Conservation (phyloP, 352 stramenopile genomes). For the Pilasporangium apinafurcum region DNA sequence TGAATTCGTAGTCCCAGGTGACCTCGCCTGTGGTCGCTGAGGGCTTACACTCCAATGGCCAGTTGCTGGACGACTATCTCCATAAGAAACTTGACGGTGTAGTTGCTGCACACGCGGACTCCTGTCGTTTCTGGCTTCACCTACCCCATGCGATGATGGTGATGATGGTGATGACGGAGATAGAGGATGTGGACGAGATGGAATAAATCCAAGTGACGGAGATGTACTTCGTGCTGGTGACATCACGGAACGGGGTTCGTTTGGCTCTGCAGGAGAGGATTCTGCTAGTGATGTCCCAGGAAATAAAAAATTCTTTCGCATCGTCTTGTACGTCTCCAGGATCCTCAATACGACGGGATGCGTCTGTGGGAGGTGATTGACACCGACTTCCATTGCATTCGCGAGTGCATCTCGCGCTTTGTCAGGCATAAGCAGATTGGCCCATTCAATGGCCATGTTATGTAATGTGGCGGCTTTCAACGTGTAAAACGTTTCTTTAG, state of each 20-base stretch:
- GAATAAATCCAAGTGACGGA: no score
- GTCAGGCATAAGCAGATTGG: conserved; percentile 53
- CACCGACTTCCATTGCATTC: conserved; percentile 55
- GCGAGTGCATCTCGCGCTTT: conserved; percentile 49
- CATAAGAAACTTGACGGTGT: conserved; percentile 1
- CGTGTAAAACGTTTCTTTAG: conserved; percentile 33
- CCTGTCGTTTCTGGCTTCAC: background rate
- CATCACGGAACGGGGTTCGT: background rate
- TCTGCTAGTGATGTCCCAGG: conserved; percentile 9
- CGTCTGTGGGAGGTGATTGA: conserved; percentile 37
- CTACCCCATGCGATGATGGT: conserved; percentile 5
- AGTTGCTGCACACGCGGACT: conserved; percentile 6
- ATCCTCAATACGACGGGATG: conserved; percentile 51
- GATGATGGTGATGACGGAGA: conserved; percentile 11
- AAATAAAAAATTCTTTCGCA: conserved; percentile 63
- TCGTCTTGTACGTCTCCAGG: conserved; percentile 63
- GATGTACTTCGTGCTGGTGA: no score
- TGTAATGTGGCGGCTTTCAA: conserved; percentile 55
- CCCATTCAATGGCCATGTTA: conserved; percentile 71
- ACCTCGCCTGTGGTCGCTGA: conserved; percentile 12
- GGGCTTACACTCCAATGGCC: conserved; percentile 1
- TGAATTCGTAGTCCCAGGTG: conserved; percentile 2
- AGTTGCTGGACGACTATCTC: no score
- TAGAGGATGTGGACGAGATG: background rate
- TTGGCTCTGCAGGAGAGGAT: no score